Percentiles rank a stretch among this genome's conserved stretches.
phyloP scores from a whole-genome alignment of 2,329 filamentous ascomycete genomes.

The Neurospora crassa region DNA sequence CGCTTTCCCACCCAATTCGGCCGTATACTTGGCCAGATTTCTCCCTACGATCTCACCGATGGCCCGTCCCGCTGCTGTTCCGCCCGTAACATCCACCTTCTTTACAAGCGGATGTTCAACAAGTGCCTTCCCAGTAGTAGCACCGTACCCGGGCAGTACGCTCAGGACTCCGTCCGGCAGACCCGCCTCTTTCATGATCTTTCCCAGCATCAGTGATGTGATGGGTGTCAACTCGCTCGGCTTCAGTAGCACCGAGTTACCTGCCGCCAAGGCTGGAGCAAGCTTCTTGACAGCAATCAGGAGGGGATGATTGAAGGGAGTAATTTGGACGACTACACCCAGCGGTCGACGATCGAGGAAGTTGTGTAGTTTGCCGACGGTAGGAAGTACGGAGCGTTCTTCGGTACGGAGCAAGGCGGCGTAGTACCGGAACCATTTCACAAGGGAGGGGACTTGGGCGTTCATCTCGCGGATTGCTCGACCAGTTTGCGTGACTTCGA shows the following conservation, averaged over 20 bases:
- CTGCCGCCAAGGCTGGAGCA: constrained; percentile 49
- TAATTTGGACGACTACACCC: constrained; percentile 48
- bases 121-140: constrained; percentile 41
- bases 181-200: constrained; percentile 54
- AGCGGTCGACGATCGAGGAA: constrained; percentile 44
- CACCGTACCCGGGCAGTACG: constrained; percentile 47
- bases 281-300: constrained; percentile 51
- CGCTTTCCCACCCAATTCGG: constrained; percentile 64
- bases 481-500: constrained; percentile 61
- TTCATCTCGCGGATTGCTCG: constrained; percentile 60
- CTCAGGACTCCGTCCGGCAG: constrained; percentile 62
- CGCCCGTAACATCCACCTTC: constrained; percentile 69
- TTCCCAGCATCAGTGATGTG: constrained; percentile 49
- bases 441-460: constrained; percentile 55
- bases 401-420: constrained; percentile 57
- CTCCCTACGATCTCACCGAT: constrained; percentile 57
- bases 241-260: constrained; percentile 52
- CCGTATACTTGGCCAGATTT: constrained; percentile 60
- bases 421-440: constrained; percentile 65
- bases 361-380: constrained; percentile 49
- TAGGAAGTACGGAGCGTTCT: constrained; percentile 57
- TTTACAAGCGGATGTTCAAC: constrained; percentile 41
- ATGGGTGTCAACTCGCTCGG: constrained; percentile 54
- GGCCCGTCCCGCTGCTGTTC: constrained; percentile 58
- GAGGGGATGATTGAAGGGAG: constrained; percentile 50